These are phyloP conservation scores for Lentinula raphanica DNA, from an alignment of 768 basidiomycete genomes.

Conservation along the genomic window DNA sequence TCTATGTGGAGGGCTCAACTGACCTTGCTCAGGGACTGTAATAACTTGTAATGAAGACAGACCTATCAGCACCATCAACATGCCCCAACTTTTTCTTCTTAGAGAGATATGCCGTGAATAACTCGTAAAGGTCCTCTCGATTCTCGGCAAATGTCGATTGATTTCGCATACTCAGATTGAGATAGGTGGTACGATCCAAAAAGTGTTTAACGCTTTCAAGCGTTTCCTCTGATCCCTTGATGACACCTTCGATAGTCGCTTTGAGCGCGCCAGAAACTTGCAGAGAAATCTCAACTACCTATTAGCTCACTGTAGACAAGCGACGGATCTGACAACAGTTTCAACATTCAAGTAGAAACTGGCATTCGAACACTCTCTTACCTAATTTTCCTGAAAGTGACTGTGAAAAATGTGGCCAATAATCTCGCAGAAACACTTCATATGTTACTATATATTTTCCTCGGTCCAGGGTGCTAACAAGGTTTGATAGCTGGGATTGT, in stretches of 20 bases:
- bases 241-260: conserved; percentile 47
- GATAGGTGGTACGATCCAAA: conserved; percentile 42
- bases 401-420: conserved; percentile 59
- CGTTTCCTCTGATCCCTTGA: conserved; percentile 61
- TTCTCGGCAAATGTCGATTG: conserved; percentile 51
- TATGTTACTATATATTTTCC: conserved; percentile 33
- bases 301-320: conserved; percentile 64
- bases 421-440: conserved; percentile 39
- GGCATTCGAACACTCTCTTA: conserved; percentile 18
- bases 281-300: conserved; percentile 30
- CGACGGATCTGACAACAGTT: conserved; percentile 41
- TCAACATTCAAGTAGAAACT: not conserved
- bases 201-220: conserved; percentile 27
- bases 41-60: not conserved
- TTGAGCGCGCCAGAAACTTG: too few relatives aligned
- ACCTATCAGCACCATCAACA: conserved; percentile 61
- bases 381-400: conserved; percentile 47
- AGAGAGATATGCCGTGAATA: conserved; percentile 50
- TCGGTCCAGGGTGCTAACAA: conserved; percentile 1
- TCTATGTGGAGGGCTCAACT: conserved; percentile 22
- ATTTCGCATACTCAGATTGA: conserved; percentile 41
- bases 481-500: not conserved
- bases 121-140: conserved; percentile 41
- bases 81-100: conserved; percentile 38
- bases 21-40: too few relatives aligned